These are phyloP conservation scores for Wallacemonas sp. DNA, from an alignment of 208 protist genomes.

Conservation along the genomic window DNA sequence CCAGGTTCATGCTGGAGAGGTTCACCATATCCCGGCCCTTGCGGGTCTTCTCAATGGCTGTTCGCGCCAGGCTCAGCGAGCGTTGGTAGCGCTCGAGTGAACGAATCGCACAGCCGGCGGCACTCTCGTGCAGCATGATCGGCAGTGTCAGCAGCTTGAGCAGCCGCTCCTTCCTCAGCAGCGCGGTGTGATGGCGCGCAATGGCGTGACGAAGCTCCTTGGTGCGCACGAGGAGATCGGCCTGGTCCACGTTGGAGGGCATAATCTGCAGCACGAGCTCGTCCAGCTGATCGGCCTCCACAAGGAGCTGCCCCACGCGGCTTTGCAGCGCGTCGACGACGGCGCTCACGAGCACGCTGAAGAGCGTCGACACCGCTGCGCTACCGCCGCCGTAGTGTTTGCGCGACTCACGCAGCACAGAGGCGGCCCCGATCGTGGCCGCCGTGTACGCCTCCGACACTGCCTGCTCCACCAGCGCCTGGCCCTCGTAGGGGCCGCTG, in stretches of 20 bases:
- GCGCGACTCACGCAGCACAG: neutral
- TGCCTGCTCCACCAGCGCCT: slow-evolving; percentile 4
- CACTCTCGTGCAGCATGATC: slow-evolving; percentile 40
- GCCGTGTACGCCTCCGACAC: slow-evolving; percentile 14
- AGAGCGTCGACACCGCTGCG: slow-evolving; percentile 43
- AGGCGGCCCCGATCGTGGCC: neutral
- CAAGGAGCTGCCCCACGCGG: slow-evolving; percentile 43
- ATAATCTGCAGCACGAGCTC: slow-evolving; percentile 82
- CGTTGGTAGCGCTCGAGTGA: slow-evolving; percentile 58
- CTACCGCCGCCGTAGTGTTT: slow-evolving; percentile 13
- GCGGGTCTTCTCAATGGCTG: slow-evolving; percentile 52
- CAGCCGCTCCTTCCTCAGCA: slow-evolving; percentile 76
- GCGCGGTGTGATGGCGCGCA: slow-evolving; percentile 50
- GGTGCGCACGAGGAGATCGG: slow-evolving; percentile 69
- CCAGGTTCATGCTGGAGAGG: slow-evolving; percentile 76
- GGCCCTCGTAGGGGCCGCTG: slow-evolving; percentile 6
- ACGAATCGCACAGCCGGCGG: slow-evolving; percentile 10
- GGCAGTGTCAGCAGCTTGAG: slow-evolving; percentile 75
- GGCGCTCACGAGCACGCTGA: slow-evolving; percentile 60
- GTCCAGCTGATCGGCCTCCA: slow-evolving; percentile 73
- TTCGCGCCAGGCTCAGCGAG: slow-evolving; percentile 41
- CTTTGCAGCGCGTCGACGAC: slow-evolving; percentile 54
- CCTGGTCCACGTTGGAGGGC: slow-evolving; percentile 69
- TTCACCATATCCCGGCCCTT: slow-evolving; percentile 74
- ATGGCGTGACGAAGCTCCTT: slow-evolving; percentile 53